Evolutionary conservation across 225 moss, liverwort and hornwort genomes (phyloP), one percentile per base, ranked within the genome.

Genomic region (Pseudoscleropodium purum): DNA sequence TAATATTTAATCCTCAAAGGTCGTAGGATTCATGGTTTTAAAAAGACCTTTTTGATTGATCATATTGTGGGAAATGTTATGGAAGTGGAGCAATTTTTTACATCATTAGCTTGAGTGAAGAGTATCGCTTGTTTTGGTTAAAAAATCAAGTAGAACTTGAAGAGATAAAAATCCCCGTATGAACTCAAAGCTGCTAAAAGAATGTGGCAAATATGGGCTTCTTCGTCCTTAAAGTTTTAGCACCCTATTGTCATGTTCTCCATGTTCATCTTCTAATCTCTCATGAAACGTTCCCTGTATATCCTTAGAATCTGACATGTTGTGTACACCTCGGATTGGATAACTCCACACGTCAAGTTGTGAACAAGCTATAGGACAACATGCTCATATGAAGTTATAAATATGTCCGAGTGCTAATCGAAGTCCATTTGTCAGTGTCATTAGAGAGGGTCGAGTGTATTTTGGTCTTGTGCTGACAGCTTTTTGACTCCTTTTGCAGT

Each of bases 401-500:
- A 8, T 26, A 6, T 66, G 66, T 63, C 37, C 18, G 83, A 34
- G 8, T 47, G 86, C 47, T 45, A 49, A 60, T 47, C 17, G 64
- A 64, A 62, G 27, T 64, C 15, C 52, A 51, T 86, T 86, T 77
- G 76, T 63, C 76, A 41, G 78, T n/a, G 27, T 47, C 49, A 20
- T 72, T 81, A 47, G 45, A 37, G 81, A 81, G 47, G 49, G 60
- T 72, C 29, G 45, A 45, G 69, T 81, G 36, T 16, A 1, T 73
- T 36, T 63, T 49, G 51, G 76, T 49, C 64, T 63, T 64, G 67
- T 59, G 5, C 89, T 90, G 79, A 84, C 61, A 60, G 14, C 19
- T 66, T 61, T 84, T 43, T 52, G 30, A 12, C 61, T 52, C 21
- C 12, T 39, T 39, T n/a, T 78, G 81, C 92, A 94, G 93, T 95